Conservation (phyloP, 306 rosid genomes). For the Begonia peltatifolia region DNA sequence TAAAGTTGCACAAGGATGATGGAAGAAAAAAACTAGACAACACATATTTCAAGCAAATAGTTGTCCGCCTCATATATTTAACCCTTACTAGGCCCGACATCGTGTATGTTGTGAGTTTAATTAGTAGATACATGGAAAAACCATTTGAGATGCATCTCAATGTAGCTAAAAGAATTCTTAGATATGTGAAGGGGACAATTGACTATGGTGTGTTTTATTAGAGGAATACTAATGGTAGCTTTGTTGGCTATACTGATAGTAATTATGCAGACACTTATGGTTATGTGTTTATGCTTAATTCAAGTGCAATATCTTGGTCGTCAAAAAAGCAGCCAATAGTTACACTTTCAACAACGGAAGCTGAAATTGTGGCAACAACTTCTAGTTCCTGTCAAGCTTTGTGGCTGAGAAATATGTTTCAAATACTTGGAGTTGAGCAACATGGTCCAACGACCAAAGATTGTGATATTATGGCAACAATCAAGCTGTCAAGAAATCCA, state of each 20-base stretch:
- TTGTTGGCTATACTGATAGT: background rate
- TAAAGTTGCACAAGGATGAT: background rate
- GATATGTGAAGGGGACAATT: too few species aligned
- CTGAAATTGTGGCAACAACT: background rate
- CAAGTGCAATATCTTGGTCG: background rate
- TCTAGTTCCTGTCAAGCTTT: background rate
- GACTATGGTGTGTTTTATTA: too few species aligned
- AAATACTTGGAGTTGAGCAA: background rate
- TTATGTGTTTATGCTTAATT: background rate
- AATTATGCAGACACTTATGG: background rate
- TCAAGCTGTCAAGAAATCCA: background rate
- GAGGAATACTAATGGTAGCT: too few species aligned
- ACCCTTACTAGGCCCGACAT: background rate
- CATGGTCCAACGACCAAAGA: background rate
- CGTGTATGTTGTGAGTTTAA: background rate
- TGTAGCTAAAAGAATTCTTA: background rate
- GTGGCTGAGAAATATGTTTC: background rate
- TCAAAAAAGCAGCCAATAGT: too few species aligned
- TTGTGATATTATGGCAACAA: background rate
- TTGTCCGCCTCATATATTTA: background rate
- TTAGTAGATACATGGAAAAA: slow-evolving; percentile 1
- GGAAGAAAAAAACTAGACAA: background rate
- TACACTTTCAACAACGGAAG: background rate
- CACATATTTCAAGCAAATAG: background rate
- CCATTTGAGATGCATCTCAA: background rate